Evolutionary conservation across 2,329 filamentous ascomycete species (phyloP).

Genomic region (Spiromastix sp.): DNA sequence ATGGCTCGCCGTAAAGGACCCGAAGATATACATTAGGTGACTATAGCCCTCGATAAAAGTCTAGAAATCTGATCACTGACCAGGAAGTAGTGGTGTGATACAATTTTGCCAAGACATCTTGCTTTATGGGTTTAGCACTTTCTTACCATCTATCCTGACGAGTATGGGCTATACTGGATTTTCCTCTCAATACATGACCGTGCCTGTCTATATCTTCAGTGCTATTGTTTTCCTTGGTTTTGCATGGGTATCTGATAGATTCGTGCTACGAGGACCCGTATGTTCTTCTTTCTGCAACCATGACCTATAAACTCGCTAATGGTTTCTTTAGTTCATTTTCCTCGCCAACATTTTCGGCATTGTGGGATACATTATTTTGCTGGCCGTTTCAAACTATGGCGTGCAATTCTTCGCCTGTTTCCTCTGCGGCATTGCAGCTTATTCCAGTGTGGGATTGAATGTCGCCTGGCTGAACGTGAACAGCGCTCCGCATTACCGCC

Average conservation of each 20-base stretch:
- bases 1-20: slow-evolving; percentile 37
- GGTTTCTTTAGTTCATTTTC: slow-evolving; percentile 22
- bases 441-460: slow-evolving; percentile 38
- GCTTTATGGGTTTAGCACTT: slow-evolving; percentile 49
- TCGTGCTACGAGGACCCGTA: slow-evolving; percentile 21
- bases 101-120: slow-evolving; percentile 45
- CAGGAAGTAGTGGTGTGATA: slow-evolving; percentile 25
- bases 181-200: slow-evolving; percentile 44
- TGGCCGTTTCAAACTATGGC: slow-evolving; percentile 39
- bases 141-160: slow-evolving; percentile 46
- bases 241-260: slow-evolving; percentile 39
- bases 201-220: slow-evolving; percentile 47
- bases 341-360: slow-evolving; percentile 35
- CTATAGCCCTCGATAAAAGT: not conserved
- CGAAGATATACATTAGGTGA: slow-evolving; percentile 39
- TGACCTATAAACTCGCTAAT: too few relatives aligned
- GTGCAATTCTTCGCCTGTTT: slow-evolving; percentile 43
- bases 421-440: slow-evolving; percentile 38
- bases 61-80: not conserved
- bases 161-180: slow-evolving; percentile 43
- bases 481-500: slow-evolving; percentile 37
- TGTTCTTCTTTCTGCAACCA: too few relatives aligned
- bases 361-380: slow-evolving; percentile 40
- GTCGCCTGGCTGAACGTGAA: slow-evolving; percentile 41
- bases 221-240: slow-evolving; percentile 36